These are phyloP conservation scores for Dothistroma septosporum DNA, from an alignment of 2,329 filamentous ascomycete species.

Conservation along the genomic window DNA sequence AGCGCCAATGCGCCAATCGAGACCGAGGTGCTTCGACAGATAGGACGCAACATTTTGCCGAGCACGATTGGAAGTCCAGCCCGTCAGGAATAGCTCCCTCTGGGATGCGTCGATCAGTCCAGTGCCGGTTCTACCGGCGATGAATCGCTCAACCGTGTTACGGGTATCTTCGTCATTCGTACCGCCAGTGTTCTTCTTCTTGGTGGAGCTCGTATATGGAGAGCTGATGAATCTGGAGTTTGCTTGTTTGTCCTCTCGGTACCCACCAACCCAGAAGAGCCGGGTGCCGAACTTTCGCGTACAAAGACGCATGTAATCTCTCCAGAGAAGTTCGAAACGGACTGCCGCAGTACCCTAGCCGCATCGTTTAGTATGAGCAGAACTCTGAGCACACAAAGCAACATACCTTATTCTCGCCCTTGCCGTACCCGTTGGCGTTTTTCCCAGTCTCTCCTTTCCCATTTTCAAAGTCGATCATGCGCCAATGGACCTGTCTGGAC, in stretches of 20 bases:
- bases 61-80: slow-evolving; percentile 72
- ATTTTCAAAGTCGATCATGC: slow-evolving; percentile 66
- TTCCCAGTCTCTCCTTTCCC: slow-evolving; percentile 45
- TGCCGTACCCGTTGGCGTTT: slow-evolving; percentile 55
- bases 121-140: slow-evolving; percentile 67
- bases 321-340: slow-evolving; percentile 70
- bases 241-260: slow-evolving; percentile 46
- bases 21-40: slow-evolving; percentile 65
- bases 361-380: not conserved
- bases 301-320: slow-evolving; percentile 77
- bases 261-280: slow-evolving; percentile 64
- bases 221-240: slow-evolving; percentile 35
- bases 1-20: slow-evolving; percentile 77
- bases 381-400: not conserved
- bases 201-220: slow-evolving; percentile 30
- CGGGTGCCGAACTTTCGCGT: slow-evolving; percentile 63
- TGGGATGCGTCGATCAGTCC: slow-evolving; percentile 74
- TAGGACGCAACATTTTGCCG: slow-evolving; percentile 75
- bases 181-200: slow-evolving; percentile 41
- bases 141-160: slow-evolving; percentile 52
- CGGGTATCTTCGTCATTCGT: slow-evolving; percentile 41
- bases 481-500: slow-evolving; percentile 65
- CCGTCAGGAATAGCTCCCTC: slow-evolving; percentile 68
- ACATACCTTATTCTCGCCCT: slow-evolving; percentile 60
- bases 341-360: slow-evolving; percentile 59